phyloP scores from a whole-genome alignment of 1,139 yeast species.

The Taiozyma onychis region DNA sequence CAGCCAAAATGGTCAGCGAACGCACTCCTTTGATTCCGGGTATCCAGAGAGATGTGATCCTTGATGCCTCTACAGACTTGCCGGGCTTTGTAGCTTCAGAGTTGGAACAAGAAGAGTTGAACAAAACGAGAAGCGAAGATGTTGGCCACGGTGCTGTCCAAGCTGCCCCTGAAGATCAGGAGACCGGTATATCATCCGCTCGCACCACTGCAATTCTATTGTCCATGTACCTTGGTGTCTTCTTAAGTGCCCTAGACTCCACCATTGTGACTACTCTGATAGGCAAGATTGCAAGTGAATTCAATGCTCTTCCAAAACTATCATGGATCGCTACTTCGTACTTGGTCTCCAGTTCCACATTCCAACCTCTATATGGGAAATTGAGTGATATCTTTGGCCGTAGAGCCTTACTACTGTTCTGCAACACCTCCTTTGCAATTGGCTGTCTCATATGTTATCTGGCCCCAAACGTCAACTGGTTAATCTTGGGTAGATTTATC shows the following conservation, averaged over 20 bases:
- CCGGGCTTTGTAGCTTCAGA: conserved; percentile 28
- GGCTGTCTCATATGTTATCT: conserved; percentile 47
- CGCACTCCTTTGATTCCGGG: conserved; percentile 17
- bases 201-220: conserved; percentile 21
- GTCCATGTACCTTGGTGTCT: conserved; percentile 38
- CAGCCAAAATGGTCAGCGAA: conserved; percentile 3
- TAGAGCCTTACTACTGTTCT: conserved; percentile 39
- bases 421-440: conserved; percentile 39
- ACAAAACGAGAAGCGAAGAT: neutral
- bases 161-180: neutral
- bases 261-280: conserved; percentile 51
- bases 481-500: conserved; percentile 58
- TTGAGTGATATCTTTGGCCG: conserved; percentile 81
- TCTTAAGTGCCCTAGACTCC: conserved; percentile 49
- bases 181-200: conserved; percentile 6
- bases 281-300: conserved; percentile 51
- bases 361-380: conserved; percentile 75
- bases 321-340: conserved; percentile 59
- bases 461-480: conserved; percentile 31
- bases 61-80: conserved; percentile 25
- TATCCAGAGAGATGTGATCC: conserved; percentile 15
- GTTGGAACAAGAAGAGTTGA: conserved; percentile 23
- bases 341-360: conserved; percentile 47
- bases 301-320: conserved; percentile 42
- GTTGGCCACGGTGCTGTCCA: neutral